A percentile compares a stretch with the other conserved stretches of the same genome.
Evolutionary conservation across 257 asterid species (phyloP).

Genomic region (Solanum corneliomulleri): DNA sequence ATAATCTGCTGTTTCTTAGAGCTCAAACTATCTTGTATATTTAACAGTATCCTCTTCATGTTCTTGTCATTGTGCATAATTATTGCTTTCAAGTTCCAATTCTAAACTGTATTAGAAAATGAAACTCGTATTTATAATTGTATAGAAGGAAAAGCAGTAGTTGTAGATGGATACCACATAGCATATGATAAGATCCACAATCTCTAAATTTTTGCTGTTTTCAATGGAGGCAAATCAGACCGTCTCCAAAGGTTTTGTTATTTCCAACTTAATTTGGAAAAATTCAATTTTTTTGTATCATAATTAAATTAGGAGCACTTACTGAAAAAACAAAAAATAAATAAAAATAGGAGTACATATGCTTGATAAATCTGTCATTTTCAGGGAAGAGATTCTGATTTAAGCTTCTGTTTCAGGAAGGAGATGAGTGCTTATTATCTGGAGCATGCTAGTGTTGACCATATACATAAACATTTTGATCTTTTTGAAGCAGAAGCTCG

Average conservation of each 20-base stretch:
- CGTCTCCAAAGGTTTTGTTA: background rate
- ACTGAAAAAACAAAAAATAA: background rate
- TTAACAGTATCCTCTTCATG: background rate
- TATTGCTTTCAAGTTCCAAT: background rate
- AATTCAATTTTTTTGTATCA: background rate
- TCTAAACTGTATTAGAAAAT: background rate
- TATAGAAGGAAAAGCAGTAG: background rate
- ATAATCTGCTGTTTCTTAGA: background rate
- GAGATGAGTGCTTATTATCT: conserved; percentile 96
- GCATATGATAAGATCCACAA: background rate
- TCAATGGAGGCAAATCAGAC: background rate
- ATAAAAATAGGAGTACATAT: background rate
- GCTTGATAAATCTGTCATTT: background rate
- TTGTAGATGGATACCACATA: background rate
- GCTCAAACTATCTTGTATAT: background rate
- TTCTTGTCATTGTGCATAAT: background rate
- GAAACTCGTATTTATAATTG: background rate
- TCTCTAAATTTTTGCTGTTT: background rate
- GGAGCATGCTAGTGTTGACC: conserved; percentile 89
- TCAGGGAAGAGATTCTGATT: background rate
- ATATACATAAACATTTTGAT: conserved; percentile 77
- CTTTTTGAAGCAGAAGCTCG: conserved; percentile 91
- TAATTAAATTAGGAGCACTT: background rate
- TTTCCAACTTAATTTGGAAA: background rate
- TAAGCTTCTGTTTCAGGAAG: conserved; percentile 51